A percentile compares a stretch with the other conserved stretches of the same genome.
Evolutionary conservation across 306 rosid genomes (phyloP).

Genomic region (Notholithocarpus densiflorus): DNA sequence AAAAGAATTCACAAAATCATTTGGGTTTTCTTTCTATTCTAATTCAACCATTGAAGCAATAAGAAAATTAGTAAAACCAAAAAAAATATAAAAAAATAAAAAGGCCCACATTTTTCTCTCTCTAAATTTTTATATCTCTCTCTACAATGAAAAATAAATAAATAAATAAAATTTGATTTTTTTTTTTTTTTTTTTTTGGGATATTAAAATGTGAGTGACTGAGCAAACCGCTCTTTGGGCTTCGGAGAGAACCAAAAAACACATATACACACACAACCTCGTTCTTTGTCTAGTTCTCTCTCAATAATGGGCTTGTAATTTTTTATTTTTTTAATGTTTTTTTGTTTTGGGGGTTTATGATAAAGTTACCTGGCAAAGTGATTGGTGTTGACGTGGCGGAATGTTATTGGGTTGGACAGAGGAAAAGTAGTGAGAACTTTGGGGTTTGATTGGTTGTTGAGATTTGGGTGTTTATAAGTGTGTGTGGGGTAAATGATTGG

Average conservation of each 20-base stretch:
- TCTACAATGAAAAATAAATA: conserved; percentile 53
- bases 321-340: conserved; percentile 21
- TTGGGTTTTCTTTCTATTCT: conserved; percentile 34
- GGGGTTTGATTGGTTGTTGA: conserved; percentile 30
- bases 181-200: conserved; percentile 15
- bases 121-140: conserved; percentile 40
- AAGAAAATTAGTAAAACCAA: too few species aligned
- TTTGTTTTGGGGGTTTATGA: conserved; percentile 21
- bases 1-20: conserved; percentile 33
- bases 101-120: conserved; percentile 31
- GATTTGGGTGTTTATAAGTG: not conserved
- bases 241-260: conserved; percentile 37
- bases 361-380: conserved; percentile 29
- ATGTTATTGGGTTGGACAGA: conserved; percentile 11
- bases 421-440: not conserved
- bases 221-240: conserved; percentile 49
- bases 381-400: not conserved
- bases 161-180: too few species aligned
- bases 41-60: conserved; percentile 63
- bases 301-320: conserved; percentile 54
- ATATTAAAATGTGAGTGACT: conserved; percentile 60
- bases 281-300: conserved; percentile 38
- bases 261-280: conserved; percentile 23
- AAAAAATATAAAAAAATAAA: conserved; percentile 1
- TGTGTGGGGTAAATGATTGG: conserved; percentile 22